Percentiles rank a stretch among this genome's conserved stretches.
Evolutionary conservation across 1,284 basidiomycete genomes (phyloP).

Genomic region (Puccinia coronata): DNA sequence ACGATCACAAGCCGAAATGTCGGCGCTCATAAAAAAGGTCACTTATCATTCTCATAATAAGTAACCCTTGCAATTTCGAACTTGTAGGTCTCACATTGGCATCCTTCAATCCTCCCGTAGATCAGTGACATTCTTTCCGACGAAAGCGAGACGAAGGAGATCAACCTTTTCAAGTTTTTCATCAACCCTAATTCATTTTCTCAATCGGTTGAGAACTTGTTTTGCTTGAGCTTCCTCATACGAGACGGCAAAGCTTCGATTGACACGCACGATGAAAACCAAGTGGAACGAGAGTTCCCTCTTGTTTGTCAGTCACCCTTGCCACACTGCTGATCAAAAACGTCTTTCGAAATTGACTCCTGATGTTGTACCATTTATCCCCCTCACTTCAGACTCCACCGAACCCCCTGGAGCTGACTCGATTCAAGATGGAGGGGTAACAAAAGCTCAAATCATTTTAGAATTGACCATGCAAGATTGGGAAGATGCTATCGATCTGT

Average conservation of each 20-base stretch:
- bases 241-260: conserved; percentile 72
- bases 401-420: neutral
- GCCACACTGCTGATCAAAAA: neutral
- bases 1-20: conserved; percentile 54
- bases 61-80: no score
- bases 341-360: neutral
- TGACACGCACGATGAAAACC: conserved; percentile 25
- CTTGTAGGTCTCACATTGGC: neutral
- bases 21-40: conserved; percentile 52
- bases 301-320: conserved; percentile 17
- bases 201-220: conserved; percentile 89
- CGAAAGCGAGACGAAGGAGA: conserved; percentile 55
- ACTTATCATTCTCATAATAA: neutral
- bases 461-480: conserved; percentile 82
- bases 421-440: conserved; percentile 57
- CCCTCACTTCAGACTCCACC: conserved; percentile 15
- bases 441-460: conserved; percentile 75
- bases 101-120: neutral
- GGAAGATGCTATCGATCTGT: conserved; percentile 77
- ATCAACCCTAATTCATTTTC: conserved; percentile 83
- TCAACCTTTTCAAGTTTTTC: conserved; percentile 79
- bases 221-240: conserved; percentile 87
- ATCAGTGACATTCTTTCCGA: conserved; percentile 1
- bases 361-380: conserved; percentile 59
- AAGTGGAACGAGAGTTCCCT: conserved; percentile 24